A percentile compares a stretch with the other conserved stretches of the same genome.
phyloP scores from a whole-genome alignment of 1,284 basidiomycete genomes.

The Trichosporon coremiiforme region DNA sequence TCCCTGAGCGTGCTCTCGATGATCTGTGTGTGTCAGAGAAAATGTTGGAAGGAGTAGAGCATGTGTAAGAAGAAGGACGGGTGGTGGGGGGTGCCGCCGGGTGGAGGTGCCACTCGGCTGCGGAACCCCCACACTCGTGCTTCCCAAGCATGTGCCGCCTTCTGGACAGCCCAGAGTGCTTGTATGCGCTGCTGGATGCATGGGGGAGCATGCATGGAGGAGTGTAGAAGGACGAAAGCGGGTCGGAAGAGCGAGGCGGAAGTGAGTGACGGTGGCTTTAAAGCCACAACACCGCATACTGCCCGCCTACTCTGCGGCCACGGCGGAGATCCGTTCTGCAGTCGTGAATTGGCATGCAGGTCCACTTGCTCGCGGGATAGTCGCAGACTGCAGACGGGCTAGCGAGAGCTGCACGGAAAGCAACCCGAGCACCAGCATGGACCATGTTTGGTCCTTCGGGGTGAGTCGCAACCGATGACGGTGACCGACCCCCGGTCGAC shows the following conservation, averaged over 20 bases:
- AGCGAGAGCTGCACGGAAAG: too few relatives aligned
- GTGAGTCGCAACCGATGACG: background rate
- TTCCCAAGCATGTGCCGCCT: background rate
- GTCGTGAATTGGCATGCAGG: background rate
- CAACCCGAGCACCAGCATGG: too few relatives aligned
- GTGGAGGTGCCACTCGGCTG: slow-evolving; percentile 9
- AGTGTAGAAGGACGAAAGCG: background rate
- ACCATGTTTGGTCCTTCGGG: background rate
- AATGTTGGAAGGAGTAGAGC: background rate
- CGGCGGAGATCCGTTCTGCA: background rate
- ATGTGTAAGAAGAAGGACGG: background rate
- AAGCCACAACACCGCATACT: slow-evolving; percentile 2
- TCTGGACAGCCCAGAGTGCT: background rate
- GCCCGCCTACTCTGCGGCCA: slow-evolving; percentile 2
- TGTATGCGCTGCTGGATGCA: background rate
- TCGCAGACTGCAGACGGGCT: too few relatives aligned
- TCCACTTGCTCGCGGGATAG: too few relatives aligned
- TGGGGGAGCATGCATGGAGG: background rate
- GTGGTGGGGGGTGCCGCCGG: slow-evolving; percentile 7
- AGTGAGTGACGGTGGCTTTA: background rate
- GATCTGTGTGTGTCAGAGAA: slow-evolving; percentile 60
- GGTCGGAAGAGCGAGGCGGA: background rate
- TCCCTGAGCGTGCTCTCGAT: slow-evolving; percentile 96
- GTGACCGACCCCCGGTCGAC: background rate
- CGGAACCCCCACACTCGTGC: background rate